Conservation (phyloP, 179 eudicot species). For the Corrigiola litoralis region DNA sequence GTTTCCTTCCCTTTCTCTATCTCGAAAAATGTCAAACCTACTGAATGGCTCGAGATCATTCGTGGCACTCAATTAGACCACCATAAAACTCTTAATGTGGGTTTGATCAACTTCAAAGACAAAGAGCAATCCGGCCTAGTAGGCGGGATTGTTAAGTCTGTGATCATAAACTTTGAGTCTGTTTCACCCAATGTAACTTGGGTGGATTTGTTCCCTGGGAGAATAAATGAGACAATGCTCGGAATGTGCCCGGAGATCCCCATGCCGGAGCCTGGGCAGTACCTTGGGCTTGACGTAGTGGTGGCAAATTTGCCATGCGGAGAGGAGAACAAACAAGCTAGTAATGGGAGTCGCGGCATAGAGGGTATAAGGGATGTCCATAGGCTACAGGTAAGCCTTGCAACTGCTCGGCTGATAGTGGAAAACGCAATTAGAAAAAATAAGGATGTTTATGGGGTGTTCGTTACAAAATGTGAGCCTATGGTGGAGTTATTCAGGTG, state of each 20-base stretch:
- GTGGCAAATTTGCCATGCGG: slow-evolving; percentile 50
- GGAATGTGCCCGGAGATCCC: slow-evolving; percentile 46
- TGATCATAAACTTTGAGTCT: slow-evolving; percentile 29
- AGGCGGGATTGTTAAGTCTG: slow-evolving; percentile 17
- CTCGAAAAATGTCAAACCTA: slow-evolving; percentile 11
- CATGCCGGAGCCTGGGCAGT: slow-evolving; percentile 41
- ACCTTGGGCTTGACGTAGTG: slow-evolving; percentile 40
- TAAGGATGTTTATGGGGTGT: slow-evolving; percentile 42
- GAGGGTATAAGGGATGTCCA: slow-evolving; percentile 46
- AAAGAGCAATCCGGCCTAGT: background rate
- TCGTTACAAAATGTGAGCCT: slow-evolving; percentile 55
- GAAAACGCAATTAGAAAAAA: slow-evolving; percentile 29
- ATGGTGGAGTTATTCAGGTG: slow-evolving; percentile 73
- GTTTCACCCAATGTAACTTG: slow-evolving; percentile 26
- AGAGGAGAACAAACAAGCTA: no score
- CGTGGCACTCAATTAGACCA: background rate
- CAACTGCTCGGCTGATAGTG: slow-evolving; percentile 53
- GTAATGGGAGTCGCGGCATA: background rate
- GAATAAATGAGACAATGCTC: slow-evolving; percentile 32
- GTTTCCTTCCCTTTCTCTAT: background rate
- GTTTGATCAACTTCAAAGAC: slow-evolving; percentile 38
- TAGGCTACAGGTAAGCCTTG: slow-evolving; percentile 58
- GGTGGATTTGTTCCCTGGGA: slow-evolving; percentile 44
- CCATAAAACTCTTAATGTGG: slow-evolving; percentile 18
- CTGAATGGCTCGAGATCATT: slow-evolving; percentile 22